A percentile compares a stretch with the other conserved stretches of the same genome.
phyloP scores from a whole-genome alignment of 1,284 basidiomycete species.

The Exsudoporus floridanus region DNA sequence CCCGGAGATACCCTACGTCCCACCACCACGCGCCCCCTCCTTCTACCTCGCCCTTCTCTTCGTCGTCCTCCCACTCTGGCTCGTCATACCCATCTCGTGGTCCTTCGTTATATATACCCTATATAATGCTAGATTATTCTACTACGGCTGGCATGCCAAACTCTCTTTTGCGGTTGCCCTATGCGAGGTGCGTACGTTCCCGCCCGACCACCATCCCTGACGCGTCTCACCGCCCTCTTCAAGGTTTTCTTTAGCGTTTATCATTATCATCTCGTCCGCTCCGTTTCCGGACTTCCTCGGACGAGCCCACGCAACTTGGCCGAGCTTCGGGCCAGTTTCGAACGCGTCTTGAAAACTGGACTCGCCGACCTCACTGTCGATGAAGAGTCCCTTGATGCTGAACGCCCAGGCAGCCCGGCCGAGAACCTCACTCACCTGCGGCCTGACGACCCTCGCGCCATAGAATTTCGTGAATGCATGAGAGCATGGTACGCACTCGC shows the following conservation, averaged over 20 bases:
- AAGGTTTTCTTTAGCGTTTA: conserved; percentile 81
- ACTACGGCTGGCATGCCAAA: conserved; percentile 40
- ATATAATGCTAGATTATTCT: conserved; percentile 45
- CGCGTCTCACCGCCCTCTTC: not conserved
- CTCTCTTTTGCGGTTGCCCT: conserved; percentile 49
- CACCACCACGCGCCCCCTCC: conserved; percentile 42
- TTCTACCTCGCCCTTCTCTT: conserved; percentile 61
- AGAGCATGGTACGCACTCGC: conserved; percentile 52
- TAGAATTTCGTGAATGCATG: conserved; percentile 73
- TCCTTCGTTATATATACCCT: conserved; percentile 59
- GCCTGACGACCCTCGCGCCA: conserved; percentile 65
- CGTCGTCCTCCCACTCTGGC: conserved; percentile 70
- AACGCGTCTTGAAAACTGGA: conserved; percentile 56
- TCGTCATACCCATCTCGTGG: conserved; percentile 70
- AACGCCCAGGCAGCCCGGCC: conserved; percentile 59
- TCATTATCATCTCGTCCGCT: conserved; percentile 55
- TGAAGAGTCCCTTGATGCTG: conserved; percentile 51
- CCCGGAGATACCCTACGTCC: conserved; percentile 40
- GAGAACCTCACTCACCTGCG: conserved; percentile 59
- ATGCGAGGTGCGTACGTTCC: conserved; percentile 50
- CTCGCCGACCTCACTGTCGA: conserved; percentile 55
- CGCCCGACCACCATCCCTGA: not conserved
- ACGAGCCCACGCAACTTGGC: conserved; percentile 46
- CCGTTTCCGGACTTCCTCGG: conserved; percentile 53
- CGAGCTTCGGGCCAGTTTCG: conserved; percentile 61